Evolutionary conservation across 2,329 filamentous ascomycete species (phyloP).

Genomic region (Diplodia sapinea): DNA sequence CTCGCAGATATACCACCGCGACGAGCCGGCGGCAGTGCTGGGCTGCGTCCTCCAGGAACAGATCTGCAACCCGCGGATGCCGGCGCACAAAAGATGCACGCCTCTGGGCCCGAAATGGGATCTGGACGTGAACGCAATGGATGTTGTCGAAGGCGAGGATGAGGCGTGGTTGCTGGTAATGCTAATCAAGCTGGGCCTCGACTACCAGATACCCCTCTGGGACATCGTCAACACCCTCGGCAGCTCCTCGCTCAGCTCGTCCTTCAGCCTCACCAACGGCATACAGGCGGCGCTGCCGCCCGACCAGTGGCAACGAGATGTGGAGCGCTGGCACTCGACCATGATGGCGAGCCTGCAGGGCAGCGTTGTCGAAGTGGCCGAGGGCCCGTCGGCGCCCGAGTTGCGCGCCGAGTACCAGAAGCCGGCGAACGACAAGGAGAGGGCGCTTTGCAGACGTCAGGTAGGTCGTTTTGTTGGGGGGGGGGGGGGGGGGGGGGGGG

Average conservation of each 20-base stretch:
- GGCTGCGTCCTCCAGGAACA: conserved; percentile 20
- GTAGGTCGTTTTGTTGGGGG: not conserved
- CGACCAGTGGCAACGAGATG: conserved; percentile 37
- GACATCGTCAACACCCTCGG: not conserved
- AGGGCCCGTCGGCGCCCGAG: conserved; percentile 14
- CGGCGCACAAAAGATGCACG: not conserved
- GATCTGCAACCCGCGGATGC: conserved; percentile 31
- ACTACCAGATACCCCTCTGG: not conserved
- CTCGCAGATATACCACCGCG: not conserved
- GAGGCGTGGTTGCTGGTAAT: not conserved
- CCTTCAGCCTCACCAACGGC: conserved; percentile 3
- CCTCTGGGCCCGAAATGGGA: not conserved
- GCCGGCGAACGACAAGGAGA: not conserved
- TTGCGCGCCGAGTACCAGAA: conserved; percentile 27
- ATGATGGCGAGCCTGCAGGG: conserved; percentile 33
- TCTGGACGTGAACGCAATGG: not conserved
- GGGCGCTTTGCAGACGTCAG: not conserved
- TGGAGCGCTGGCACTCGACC: conserved; percentile 31
- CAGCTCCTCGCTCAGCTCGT: not conserved
- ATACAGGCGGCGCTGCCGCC: conserved; percentile 32
- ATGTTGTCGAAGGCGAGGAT: not conserved
- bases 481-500: too few species aligned
- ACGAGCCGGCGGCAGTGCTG: conserved; percentile 11
- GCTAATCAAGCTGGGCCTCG: not conserved
- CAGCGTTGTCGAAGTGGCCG: conserved; percentile 20